These are phyloP conservation scores for Aspergillus pseudotamarii DNA, from an alignment of 2,329 filamentous ascomycete genomes.

Conservation along the genomic window DNA sequence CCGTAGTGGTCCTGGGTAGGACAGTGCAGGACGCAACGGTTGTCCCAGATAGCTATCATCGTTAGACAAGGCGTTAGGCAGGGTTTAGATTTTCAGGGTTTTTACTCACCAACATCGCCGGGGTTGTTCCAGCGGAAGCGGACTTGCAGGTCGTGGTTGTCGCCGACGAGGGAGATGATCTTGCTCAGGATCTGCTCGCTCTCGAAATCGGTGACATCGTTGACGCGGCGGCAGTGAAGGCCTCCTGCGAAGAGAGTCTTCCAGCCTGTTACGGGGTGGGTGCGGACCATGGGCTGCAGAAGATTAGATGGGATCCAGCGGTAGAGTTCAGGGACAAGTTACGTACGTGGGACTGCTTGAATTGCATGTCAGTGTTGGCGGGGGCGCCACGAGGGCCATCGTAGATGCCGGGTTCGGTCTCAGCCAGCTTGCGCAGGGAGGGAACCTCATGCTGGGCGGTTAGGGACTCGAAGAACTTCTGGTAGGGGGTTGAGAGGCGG, in stretches of 20 bases:
- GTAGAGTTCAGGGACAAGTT: too few relatives aligned
- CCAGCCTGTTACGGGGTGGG: neutral
- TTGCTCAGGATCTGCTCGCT: neutral
- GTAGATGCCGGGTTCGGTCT: neutral
- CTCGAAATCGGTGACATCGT: neutral
- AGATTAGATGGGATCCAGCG: neutral
- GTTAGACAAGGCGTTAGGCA: too few relatives aligned
- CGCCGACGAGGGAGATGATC: neutral
- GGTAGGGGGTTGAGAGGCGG: conserved; percentile 39
- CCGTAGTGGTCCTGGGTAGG: neutral
- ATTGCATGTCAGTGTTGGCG: neutral
- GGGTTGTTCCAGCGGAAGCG: neutral
- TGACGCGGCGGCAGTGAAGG: neutral
- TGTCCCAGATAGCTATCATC: neutral
- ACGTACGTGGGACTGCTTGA: neutral
- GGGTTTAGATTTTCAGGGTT: too few relatives aligned
- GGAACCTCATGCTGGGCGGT: conserved; percentile 25
- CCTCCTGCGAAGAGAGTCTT: neutral
- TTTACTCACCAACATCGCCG: neutral
- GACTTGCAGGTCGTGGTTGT: neutral
- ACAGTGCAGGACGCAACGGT: neutral
- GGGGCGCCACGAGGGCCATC: neutral
- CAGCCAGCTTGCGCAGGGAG: neutral
- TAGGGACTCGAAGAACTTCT: conserved; percentile 40
- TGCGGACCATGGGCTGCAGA: neutral